Base-by-base conservation (phyloP, 192 early-diverging fungal genomes). In the Gryganskiella cystojenkinii region DNA sequence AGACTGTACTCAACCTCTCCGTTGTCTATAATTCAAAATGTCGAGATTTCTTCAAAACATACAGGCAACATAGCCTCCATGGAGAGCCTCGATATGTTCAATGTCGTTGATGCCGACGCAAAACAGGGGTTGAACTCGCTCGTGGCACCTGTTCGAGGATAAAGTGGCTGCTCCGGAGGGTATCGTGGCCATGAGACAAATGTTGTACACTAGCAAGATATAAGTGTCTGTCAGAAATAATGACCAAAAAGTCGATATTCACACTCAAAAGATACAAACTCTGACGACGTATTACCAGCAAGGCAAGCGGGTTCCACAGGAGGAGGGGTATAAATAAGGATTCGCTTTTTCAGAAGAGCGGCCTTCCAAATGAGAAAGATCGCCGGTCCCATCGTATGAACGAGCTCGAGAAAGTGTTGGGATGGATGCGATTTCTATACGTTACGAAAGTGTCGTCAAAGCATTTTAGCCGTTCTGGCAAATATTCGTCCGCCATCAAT, bases 301-400 rank as follows among this genome's bases (percentile, higher is more conserved):
- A 85, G 81, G 57, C 87, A 87, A 1, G 70, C 55, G 11, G 65
- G 33, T 56, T 83, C 81, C 37, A 89, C 79, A 24, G 87, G 87
- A 3, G 85, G 78, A 17, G 59, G 47, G 54, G 81, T 71, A 59
- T 80, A 75, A 3, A 89, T 80, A 52, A 89, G 62, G 49, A 89
- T 85, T 19, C 85, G 79, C 52, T 85, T 83, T 53, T 64, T 81
- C 45, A 81, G 49, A 35, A 89, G 52, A 3, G 80, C 83, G 4
- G 85, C 81, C 40, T 85, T 86, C 87, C 87, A 89, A 4, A 89
- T 49, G 6, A 73, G 42, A 66, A 83, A 89, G 33, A 89, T 69
- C 30, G 67, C 70, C n/a, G 87, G 85, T 3, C 87, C 87, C 64
- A 85, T 72, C 1, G 47, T 28, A 24, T 67, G 59, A n/a, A 87